phyloP scores from a whole-genome alignment of 495 filamentous ascomycete genomes.

The Amorphotheca resinae region DNA sequence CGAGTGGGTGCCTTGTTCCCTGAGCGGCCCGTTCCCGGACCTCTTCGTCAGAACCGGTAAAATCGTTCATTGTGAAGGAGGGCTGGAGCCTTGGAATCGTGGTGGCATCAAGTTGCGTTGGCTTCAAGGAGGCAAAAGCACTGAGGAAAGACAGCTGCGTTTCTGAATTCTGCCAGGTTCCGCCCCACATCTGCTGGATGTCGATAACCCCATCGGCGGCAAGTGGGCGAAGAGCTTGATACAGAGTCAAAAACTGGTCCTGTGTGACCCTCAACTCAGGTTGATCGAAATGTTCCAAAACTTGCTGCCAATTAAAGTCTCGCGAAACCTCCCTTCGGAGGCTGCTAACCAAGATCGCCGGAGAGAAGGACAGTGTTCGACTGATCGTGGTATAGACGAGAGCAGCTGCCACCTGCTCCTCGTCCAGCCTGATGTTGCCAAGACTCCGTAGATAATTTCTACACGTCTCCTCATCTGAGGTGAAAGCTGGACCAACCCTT shows the following conservation, averaged over 20 bases:
- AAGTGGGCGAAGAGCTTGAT: slow-evolving; percentile 58
- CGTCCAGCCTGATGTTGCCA: slow-evolving; percentile 55
- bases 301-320: slow-evolving; percentile 71
- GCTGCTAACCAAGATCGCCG: slow-evolving; percentile 55
- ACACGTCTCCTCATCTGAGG: slow-evolving; percentile 36
- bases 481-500: slow-evolving; percentile 51
- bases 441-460: slow-evolving; percentile 45
- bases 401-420: slow-evolving; percentile 69
- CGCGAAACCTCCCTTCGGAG: slow-evolving; percentile 31
- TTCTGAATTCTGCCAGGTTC: slow-evolving; percentile 70
- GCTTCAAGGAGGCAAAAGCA: slow-evolving; percentile 57
- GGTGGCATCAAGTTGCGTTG: slow-evolving; percentile 65
- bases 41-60: slow-evolving; percentile 54
- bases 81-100: slow-evolving; percentile 68
- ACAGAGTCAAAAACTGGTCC: slow-evolving; percentile 68
- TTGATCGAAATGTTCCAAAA: slow-evolving; percentile 75
- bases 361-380: slow-evolving; percentile 57
- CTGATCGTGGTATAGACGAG: slow-evolving; percentile 68
- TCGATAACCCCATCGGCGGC: slow-evolving; percentile 48
- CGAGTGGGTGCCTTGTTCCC: slow-evolving; percentile 73
- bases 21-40: slow-evolving; percentile 58
- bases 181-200: slow-evolving; percentile 82
- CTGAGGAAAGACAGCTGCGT: slow-evolving; percentile 85
- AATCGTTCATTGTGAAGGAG: slow-evolving; percentile 67
- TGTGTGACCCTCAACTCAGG: slow-evolving; percentile 60